Conservation (phyloP, 208 protist genomes). For the Trypanosoma lewisi region DNA sequence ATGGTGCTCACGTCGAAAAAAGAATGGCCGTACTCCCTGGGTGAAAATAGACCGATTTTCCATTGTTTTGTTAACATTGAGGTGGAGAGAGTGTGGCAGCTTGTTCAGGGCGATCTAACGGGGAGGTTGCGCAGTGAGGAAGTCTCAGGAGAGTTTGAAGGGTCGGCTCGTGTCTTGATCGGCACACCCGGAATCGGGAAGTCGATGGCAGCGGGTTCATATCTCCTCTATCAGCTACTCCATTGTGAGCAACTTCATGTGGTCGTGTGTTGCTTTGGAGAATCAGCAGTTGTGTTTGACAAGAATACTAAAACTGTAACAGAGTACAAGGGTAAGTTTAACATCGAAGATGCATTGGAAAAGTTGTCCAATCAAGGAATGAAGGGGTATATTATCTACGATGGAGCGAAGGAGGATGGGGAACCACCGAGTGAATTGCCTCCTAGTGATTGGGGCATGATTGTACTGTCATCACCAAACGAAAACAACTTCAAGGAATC, state of each 20-base stretch:
- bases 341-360: neutral
- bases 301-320: neutral
- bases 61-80: neutral
- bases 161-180: neutral
- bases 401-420: neutral
- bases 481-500: neutral
- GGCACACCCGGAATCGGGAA: neutral
- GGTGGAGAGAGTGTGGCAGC: neutral
- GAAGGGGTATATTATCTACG: conserved; percentile 3
- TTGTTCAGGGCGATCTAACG: neutral
- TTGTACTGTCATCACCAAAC: conserved; percentile 6
- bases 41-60: no score
- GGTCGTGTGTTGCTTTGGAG: neutral
- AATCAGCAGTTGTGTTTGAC: neutral
- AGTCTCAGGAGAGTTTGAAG: no score
- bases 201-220: neutral
- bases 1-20: no score
- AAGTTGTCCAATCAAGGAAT: neutral
- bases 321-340: no score
- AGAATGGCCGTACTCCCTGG: no score
- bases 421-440: neutral
- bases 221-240: neutral
- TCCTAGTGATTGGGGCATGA: conserved; percentile 6
- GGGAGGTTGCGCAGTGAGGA: no score
- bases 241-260: neutral